Evolutionary conservation across 2,329 filamentous ascomycete species (phyloP).

Genomic region (Ceratocystis albifundus): DNA sequence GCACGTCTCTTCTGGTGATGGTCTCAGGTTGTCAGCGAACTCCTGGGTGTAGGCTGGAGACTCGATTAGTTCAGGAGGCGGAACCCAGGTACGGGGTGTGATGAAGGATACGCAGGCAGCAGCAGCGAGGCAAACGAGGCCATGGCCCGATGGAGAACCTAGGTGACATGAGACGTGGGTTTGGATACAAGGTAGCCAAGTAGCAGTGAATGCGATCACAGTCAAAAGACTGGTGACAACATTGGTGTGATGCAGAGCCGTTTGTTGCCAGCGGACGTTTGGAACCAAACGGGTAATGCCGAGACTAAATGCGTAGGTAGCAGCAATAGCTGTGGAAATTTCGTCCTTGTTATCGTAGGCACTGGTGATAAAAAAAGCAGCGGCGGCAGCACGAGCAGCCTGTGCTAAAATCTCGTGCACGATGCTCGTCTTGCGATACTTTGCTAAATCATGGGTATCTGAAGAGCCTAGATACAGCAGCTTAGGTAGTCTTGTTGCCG

Average conservation of each 20-base stretch:
- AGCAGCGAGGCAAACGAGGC: conserved; percentile 28
- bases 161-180: conserved; percentile 29
- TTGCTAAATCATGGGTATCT: conserved; percentile 2
- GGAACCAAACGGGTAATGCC: conserved; percentile 38
- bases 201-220: conserved; percentile 31
- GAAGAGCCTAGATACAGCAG: neutral
- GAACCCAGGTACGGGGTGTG: conserved; percentile 42
- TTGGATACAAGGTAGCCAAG: conserved; percentile 37
- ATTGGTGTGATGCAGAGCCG: conserved; percentile 39
- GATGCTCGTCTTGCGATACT: conserved; percentile 19
- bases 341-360: conserved; percentile 30
- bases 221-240: conserved; percentile 33
- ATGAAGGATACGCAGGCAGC: conserved; percentile 34
- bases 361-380: conserved; percentile 34
- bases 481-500: neutral
- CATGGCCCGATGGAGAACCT: conserved; percentile 18
- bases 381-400: conserved; percentile 31
- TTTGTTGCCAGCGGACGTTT: conserved; percentile 28
- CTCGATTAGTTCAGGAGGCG: conserved; percentile 29
- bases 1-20: conserved; percentile 42
- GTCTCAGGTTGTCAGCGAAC: conserved; percentile 26
- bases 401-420: conserved; percentile 36
- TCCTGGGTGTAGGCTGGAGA: conserved; percentile 13
- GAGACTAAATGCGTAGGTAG: conserved; percentile 35
- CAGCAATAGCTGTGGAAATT: conserved; percentile 31